A percentile compares a stretch with the other conserved stretches of the same genome.
These are phyloP conservation scores for Tylopilus felleus DNA, from an alignment of 768 basidiomycete genomes.

Conservation along the genomic window DNA sequence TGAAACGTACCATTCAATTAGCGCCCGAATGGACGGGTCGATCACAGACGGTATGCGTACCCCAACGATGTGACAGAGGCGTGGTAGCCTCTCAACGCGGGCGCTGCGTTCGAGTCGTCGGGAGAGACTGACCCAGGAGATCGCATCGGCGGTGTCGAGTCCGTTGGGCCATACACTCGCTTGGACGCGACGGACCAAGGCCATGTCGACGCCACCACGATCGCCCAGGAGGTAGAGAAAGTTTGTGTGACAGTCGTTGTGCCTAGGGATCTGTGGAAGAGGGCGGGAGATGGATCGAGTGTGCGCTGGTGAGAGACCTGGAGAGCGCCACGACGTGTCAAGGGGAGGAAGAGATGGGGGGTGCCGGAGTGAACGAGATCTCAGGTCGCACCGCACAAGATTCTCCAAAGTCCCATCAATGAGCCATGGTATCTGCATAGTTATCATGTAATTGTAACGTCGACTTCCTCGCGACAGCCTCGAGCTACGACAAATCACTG, in stretches of 20 bases:
- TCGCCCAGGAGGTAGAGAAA: conserved; percentile 44
- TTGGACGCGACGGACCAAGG: conserved; percentile 29
- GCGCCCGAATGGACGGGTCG: too few species aligned
- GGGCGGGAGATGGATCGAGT: conserved; percentile 16
- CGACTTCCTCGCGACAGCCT: too few species aligned
- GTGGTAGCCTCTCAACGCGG: conserved; percentile 37
- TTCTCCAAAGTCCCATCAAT: too few species aligned
- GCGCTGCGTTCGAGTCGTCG: conserved; percentile 28
- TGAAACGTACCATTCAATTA: too few species aligned
- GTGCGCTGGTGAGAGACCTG: too few species aligned
- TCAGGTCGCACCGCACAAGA: too few species aligned
- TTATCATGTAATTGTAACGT: too few species aligned
- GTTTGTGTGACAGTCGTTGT: conserved; percentile 15
- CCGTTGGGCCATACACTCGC: conserved; percentile 29
- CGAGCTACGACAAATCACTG: too few species aligned
- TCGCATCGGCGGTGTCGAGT: background rate
- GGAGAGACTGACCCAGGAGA: conserved; percentile 31
- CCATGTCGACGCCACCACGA: conserved; percentile 40
- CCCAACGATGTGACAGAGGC: conserved; percentile 22
- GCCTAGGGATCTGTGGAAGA: conserved; percentile 24
- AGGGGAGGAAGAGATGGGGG: too few species aligned
- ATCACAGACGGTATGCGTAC: conserved; percentile 26
- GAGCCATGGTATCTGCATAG: too few species aligned
- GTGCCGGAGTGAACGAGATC: too few species aligned
- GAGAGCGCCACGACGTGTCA: too few species aligned